Conservation (phyloP, 2,329 filamentous ascomycete genomes). For the Graphiopsis chlorocephala region DNA sequence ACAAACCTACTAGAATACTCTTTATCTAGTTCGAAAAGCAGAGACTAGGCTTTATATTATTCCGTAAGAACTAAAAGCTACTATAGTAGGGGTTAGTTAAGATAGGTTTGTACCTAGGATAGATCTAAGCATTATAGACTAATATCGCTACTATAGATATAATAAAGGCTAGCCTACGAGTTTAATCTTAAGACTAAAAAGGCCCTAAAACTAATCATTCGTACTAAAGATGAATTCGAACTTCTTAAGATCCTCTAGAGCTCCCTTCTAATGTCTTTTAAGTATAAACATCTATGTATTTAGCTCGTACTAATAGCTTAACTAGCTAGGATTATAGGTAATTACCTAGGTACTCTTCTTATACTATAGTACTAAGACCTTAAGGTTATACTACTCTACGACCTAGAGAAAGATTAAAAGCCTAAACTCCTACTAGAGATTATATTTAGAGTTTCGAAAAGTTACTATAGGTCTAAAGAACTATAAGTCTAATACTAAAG, state of each 20-base stretch:
- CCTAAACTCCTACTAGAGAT: conserved; percentile 20
- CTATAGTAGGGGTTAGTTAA: conserved; percentile 1
- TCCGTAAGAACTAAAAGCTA: not conserved
- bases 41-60: not conserved
- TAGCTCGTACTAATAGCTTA: too few species aligned
- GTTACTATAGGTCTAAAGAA: conserved; percentile 23
- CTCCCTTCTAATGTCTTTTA: conserved; percentile 17
- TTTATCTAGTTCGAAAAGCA: not conserved
- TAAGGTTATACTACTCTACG: conserved; percentile 13
- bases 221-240: conserved; percentile 23
- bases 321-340: too few species aligned
- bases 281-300: conserved; percentile 17
- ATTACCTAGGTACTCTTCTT: too few species aligned
- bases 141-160: not conserved
- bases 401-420: conserved; percentile 16
- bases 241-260: conserved; percentile 22
- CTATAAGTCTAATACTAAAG: conserved; percentile 10
- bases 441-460: conserved; percentile 22
- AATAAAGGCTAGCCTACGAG: conserved; percentile 12
- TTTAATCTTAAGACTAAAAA: conserved; percentile 21
- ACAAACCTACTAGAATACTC: conserved; percentile 14
- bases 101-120: not conserved
- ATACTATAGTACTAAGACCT: too few species aligned
- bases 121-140: not conserved
- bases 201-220: conserved; percentile 21